Percentiles rank a stretch among this genome's conserved stretches.
phyloP scores from a whole-genome alignment of 345 rosid species.

The Gossypium rotundifolium region DNA sequence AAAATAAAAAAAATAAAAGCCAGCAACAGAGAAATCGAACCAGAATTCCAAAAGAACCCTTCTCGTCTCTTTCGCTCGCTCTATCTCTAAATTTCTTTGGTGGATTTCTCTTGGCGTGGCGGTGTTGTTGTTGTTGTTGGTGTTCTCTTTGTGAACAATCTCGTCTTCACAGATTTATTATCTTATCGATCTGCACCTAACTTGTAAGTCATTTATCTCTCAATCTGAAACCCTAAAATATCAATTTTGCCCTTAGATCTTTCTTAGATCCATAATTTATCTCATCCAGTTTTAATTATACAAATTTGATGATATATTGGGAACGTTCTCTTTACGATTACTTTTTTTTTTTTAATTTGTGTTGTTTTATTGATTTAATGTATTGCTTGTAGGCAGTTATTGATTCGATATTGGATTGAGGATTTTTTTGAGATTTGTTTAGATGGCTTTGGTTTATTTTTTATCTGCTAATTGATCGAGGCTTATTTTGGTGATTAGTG shows the following conservation, averaged over 20 bases:
- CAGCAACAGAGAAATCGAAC: slow-evolving; percentile 25
- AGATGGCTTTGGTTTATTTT: background rate
- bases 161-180: slow-evolving; percentile 32
- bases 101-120: background rate
- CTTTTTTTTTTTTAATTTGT: no score
- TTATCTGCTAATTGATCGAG: slow-evolving; percentile 9
- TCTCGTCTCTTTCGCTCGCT: background rate
- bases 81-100: slow-evolving; percentile 7
- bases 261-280: slow-evolving; percentile 26
- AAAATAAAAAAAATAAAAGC: background rate
- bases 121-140: slow-evolving; percentile 13
- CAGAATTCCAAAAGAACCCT: slow-evolving; percentile 8
- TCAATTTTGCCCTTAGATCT: slow-evolving; percentile 15
- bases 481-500: background rate
- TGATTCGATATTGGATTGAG: slow-evolving; percentile 6
- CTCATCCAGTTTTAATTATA: background rate
- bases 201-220: slow-evolving; percentile 30
- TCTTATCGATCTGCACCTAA: slow-evolving; percentile 24
- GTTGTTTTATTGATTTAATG: background rate
- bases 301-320: background rate
- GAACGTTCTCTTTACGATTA: background rate
- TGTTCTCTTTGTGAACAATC: slow-evolving; percentile 24
- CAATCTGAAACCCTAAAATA: slow-evolving; percentile 25
- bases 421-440: slow-evolving; percentile 7
- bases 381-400: slow-evolving; percentile 6